Evolutionary conservation across 2,329 filamentous ascomycete species (phyloP), one percentile per base, ranked within the genome.

Genomic region (Ramularia collo-cygni): DNA sequence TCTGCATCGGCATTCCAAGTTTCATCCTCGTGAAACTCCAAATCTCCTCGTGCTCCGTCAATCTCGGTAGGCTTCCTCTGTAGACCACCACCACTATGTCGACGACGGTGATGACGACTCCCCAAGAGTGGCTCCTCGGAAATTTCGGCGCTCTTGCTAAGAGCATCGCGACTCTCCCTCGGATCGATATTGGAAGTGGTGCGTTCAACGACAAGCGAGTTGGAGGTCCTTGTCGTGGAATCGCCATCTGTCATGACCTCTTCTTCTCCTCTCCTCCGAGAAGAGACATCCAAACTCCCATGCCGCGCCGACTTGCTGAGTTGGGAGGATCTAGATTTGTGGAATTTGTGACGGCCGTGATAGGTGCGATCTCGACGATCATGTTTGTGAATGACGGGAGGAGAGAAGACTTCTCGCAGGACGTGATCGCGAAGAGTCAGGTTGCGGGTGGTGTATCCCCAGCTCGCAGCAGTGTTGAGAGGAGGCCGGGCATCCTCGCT

Each of bases 361-460:
- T 83, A 78, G 29, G 80, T 76, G 13, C 73, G 70, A 14, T 83
- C 83, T 46, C 77, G 76, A 21, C 83, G 80, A 44, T 88, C 81
- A 46, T 83, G 81, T 53, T 89, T 85, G 53, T 85, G 81, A 44
- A 95, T 84, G 0, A 84, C 80, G 38, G 88, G 83, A 43, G 88
- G 86, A 30, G 87, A 70, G 56, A 95, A 95, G 0, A 90, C 90
- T 59, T 95, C 89, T 28, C 88, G 85, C 57, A 95, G 83, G 1
- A 95, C 88, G 61, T 94, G 86, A 59, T 94, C 90, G 44, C 89
- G 82, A 28, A 96, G 66, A 43, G 82, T 79, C 54, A 85, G 83
- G 59, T 96, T 96, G 43, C 95, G 85, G 15, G 83, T 89, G 0
- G 89, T 95, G 12, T 88, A 87, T 6, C 90, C 89, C 89, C 90